Base-by-base conservation (phyloP, 768 basidiomycete genomes). In the Amanita phalloides region DNA sequence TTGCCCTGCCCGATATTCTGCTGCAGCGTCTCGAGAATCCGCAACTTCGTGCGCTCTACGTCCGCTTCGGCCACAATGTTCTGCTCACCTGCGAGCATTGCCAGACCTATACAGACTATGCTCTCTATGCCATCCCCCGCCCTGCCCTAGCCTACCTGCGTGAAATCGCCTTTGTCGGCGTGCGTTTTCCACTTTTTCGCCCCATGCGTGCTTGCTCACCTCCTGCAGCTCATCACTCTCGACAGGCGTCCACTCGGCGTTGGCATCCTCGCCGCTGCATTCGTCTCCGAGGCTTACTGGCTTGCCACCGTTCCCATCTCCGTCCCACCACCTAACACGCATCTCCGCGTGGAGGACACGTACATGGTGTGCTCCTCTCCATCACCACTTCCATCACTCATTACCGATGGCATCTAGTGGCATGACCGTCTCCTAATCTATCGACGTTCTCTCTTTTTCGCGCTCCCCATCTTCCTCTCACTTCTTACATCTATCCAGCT, bases 21-120 rank as follows among this genome's bases (percentile, higher is more conserved):
- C 63, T 88, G 49, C 75, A 66, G 51, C 71, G 76, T 44, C 67
- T 89, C 9, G 71, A 71, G 28, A 73, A 76, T 17, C 75, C 77
- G 57, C 84, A 84, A 35, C 65, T 73, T 54, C 75, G 86, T 50
- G 65, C 70, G 0, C 60, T 75, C 42, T 89, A 86, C 58, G 70
- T 78, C 57, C 72, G 86, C 52, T 84, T 86, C 54, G 86, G 86
- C 21, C 86, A 89, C 63, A 63, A 72, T 25, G 76, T 78, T 4
- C 64, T 89, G 13, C 69, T 79, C 42, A 73, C 71, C 6, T 89
- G 86, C 64, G 71, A 71, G n/a, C 78, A 82, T 60, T 89, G 86
- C 63, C 72, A 71, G 20, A 76, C 80, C 11, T 71, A 71, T 47
- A 62, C 73, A 25, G 85, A 88, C 53, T 87, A 76, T 60, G 73